These are phyloP conservation scores for Stephanocyclus meneghinianus DNA, from an alignment of 352 stramenopile genomes.

Conservation along the genomic window DNA sequence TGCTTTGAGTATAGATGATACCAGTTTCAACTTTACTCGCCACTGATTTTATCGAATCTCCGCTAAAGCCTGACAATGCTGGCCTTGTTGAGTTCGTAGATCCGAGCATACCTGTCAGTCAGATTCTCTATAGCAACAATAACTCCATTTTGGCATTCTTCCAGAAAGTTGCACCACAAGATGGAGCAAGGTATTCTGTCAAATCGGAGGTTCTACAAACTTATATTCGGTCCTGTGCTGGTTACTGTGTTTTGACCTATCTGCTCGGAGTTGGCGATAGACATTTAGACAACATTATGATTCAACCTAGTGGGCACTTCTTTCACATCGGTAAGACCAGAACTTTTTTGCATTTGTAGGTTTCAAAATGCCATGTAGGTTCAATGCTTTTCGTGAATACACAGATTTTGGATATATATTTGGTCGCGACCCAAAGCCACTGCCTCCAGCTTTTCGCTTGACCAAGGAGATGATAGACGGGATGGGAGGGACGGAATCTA, in stretches of 20 bases:
- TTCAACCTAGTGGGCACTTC: constrained; percentile 91
- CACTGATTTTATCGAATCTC: neutral
- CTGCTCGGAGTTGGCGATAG: constrained; percentile 98
- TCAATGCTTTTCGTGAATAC: constrained; percentile 25
- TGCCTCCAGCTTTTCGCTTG: constrained; percentile 97
- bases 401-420: constrained; percentile 98
- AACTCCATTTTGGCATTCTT: constrained; percentile 88
- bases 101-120: constrained; percentile 92
- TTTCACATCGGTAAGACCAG: constrained; percentile 93
- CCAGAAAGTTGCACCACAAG: constrained; percentile 64
- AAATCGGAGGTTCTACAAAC: constrained; percentile 90
- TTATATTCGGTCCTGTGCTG: constrained; percentile 96
- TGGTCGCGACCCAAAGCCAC: constrained; percentile 96
- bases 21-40: neutral
- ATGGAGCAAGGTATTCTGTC: constrained; percentile 86
- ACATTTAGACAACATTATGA: constrained; percentile 99
- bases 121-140: constrained; percentile 92
- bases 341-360: neutral
- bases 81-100: constrained; percentile 97
- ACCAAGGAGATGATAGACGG: constrained; percentile 97
- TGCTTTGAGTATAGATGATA: neutral
- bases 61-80: constrained; percentile 81
- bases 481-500: constrained; percentile 79
- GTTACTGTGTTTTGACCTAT: constrained; percentile 99
- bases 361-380: neutral